These are phyloP conservation scores for Magnusiomyces magnusii DNA, from an alignment of 1,139 yeast species.

Conservation along the genomic window DNA sequence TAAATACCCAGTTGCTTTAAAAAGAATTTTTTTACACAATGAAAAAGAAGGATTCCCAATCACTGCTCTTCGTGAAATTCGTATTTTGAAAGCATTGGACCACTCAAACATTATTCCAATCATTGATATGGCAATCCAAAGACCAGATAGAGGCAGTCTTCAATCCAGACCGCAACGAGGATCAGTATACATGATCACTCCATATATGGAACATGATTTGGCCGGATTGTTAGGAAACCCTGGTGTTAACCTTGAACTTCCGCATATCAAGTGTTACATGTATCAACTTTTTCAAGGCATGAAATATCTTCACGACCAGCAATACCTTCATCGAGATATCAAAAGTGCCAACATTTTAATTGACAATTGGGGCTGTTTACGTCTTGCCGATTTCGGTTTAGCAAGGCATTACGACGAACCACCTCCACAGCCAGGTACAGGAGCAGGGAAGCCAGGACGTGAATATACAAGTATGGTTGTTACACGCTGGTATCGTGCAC, in stretches of 20 bases:
- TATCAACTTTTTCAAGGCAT: constrained; percentile 71
- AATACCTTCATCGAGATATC: constrained; percentile 73
- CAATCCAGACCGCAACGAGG: constrained; percentile 27
- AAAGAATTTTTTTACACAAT: constrained; percentile 73
- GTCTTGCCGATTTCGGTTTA: constrained; percentile 90
- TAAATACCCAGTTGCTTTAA: constrained; percentile 67
- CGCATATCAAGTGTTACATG: constrained; percentile 81
- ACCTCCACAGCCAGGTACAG: constrained; percentile 50
- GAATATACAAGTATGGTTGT: constrained; percentile 88
- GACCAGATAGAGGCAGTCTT: constrained; percentile 26
- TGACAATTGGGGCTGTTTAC: constrained; percentile 66
- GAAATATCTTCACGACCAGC: constrained; percentile 62
- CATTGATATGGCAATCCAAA: constrained; percentile 73
- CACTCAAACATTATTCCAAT: constrained; percentile 70
- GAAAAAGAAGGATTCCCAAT: constrained; percentile 89
- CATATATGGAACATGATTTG: constrained; percentile 89
- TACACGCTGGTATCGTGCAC: constrained; percentile 97
- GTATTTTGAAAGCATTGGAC: constrained; percentile 62
- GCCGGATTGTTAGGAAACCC: constrained; percentile 88
- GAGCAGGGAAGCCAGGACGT: constrained; percentile 51
- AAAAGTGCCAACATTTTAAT: constrained; percentile 89
- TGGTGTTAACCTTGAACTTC: constrained; percentile 47
- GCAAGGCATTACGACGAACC: constrained; percentile 76
- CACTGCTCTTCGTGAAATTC: constrained; percentile 89
- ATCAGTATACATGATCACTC: constrained; percentile 75